A percentile compares a stretch with the other conserved stretches of the same genome.
Conservation (phyloP, 1,284 basidiomycete species). For the Cutaneotrichosporon spelunceum region DNA sequence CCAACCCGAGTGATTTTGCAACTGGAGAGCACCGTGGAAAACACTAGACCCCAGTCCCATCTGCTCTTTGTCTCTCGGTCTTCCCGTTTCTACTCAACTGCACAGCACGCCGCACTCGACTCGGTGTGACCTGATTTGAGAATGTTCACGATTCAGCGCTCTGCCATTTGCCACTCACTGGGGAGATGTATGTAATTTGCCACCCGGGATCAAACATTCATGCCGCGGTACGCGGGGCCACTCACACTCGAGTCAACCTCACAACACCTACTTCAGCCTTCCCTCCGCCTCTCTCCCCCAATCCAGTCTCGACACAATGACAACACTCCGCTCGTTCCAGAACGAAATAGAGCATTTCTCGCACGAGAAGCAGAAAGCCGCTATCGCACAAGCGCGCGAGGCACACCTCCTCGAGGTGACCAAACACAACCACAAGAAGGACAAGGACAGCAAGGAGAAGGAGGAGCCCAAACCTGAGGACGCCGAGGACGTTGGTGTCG, state of each 20-base stretch:
- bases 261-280: too few relatives aligned
- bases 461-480: slow-evolving; percentile 22
- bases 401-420: slow-evolving; percentile 43
- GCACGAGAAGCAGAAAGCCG: slow-evolving; percentile 42
- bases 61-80: too few relatives aligned
- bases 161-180: too few relatives aligned
- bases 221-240: neutral
- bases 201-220: slow-evolving; percentile 15
- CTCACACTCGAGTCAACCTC: neutral
- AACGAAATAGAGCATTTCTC: slow-evolving; percentile 49
- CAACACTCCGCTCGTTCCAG: slow-evolving; percentile 50
- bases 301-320: slow-evolving; percentile 23
- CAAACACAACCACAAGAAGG: slow-evolving; percentile 36
- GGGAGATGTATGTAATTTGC: slow-evolving; percentile 4
- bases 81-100: too few relatives aligned
- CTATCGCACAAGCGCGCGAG: slow-evolving; percentile 41
- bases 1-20: too few relatives aligned
- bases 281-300: neutral
- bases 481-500: slow-evolving; percentile 32
- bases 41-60: too few relatives aligned
- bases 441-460: slow-evolving; percentile 5
- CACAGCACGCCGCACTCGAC: too few relatives aligned
- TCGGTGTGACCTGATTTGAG: too few relatives aligned
- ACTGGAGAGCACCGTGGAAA: too few relatives aligned
- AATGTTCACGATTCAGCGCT: too few relatives aligned